Evolutionary conservation across 345 rosid genomes (phyloP), one percentile per base, ranked within the genome.

Genomic region (Luvunga scandens): DNA sequence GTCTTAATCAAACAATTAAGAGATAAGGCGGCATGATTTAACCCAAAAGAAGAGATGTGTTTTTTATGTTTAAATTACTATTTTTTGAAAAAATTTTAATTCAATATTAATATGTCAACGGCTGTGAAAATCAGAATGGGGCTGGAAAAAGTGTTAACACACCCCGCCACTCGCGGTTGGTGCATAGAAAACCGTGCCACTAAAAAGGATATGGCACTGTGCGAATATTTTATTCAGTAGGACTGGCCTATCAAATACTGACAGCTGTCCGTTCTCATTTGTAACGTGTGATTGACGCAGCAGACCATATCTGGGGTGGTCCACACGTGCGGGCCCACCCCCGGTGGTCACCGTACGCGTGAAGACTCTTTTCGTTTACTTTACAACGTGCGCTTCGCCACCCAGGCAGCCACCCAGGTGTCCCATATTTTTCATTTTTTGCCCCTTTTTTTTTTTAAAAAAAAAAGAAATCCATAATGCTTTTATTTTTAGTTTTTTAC

Each of bases 121-220:
- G 85, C 75, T 28, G 81, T 78, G 81, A 75, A 45, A 78, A 75
- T 64, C 24, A 18, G 24, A 9, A 28, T 7, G 72, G 25, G 81
- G 86, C 74, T 71, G 84, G 84, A 69, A 76, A 86, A 86, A 77
- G 87, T 38, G 62, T 5, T 12, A 45, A 2, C 87, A 86, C 33
- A 27, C 84, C 87, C 88, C 91, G 90, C 87, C 85, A 89, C 87
- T 83, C 73, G 38, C 88, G 86, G 84, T 71, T 21, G 77, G 38
- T 38, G 77, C 81, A 66, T 79, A 31, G 78, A 79, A 81, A 81
- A 55, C 66, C 57, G 84, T 78, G 84, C 79, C 83, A 45, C 84
- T 55, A 3, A 73, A 25, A 0, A 55, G 65, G 4, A 2, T 3
- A 6, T 53, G 57, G 57, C 2, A 18, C 22, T 25, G 24, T 24